Evolutionary conservation across 1,284 basidiomycete genomes (phyloP).

Genomic region (Malassezia brasiliensis): DNA sequence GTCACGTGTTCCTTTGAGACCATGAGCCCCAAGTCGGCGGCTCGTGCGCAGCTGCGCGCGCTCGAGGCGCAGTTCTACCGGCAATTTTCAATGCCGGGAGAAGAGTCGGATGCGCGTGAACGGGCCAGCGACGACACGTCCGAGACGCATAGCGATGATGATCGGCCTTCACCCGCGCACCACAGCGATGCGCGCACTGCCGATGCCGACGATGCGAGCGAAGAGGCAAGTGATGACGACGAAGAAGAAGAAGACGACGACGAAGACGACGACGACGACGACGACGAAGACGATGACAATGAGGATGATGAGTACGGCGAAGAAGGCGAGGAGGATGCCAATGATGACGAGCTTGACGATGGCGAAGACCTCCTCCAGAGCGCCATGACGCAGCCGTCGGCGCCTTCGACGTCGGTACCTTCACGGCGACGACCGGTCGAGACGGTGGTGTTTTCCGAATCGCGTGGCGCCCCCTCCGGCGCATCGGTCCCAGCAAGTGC

Average conservation of each 20-base stretch:
- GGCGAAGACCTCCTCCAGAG: slow-evolving; percentile 2
- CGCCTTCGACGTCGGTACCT: neutral
- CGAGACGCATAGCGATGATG: too few species aligned
- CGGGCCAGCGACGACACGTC: too few species aligned
- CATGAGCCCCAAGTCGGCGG: neutral
- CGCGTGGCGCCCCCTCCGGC: neutral
- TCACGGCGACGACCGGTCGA: slow-evolving; percentile 5
- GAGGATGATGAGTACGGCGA: neutral
- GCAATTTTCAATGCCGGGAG: slow-evolving; percentile 9
- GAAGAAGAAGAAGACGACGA: neutral
- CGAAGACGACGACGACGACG: neutral
- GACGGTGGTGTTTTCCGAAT: slow-evolving; percentile 13
- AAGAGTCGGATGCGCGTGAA: neutral
- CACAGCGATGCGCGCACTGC: neutral
- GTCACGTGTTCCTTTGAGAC: neutral
- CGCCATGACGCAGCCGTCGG: neutral
- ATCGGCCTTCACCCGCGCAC: too few species aligned
- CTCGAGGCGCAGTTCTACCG: slow-evolving; percentile 15
- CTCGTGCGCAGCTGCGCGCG: slow-evolving; percentile 12
- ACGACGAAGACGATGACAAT: neutral
- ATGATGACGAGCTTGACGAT: slow-evolving; percentile 7
- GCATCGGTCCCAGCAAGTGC: neutral
- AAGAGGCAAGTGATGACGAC: neutral
- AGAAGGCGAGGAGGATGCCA: neutral
- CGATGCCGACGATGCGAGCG: neutral